Conservation (phyloP, 192 early-diverging fungal genomes). For the Fimicolochytrium jonesii region DNA sequence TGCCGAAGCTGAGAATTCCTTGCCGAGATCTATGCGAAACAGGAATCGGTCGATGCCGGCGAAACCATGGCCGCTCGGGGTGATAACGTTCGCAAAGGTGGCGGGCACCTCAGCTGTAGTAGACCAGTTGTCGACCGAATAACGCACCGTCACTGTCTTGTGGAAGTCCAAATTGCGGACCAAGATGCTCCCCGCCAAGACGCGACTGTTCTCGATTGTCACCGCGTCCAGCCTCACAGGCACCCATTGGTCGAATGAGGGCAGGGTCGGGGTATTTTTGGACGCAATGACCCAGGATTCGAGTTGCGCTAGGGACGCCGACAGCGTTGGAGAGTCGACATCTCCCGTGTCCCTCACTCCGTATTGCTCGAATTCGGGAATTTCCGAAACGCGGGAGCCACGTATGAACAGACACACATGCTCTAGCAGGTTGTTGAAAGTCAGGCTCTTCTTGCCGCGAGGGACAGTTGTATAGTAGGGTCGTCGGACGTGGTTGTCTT, state of each 20-base stretch:
- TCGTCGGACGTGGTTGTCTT: not conserved
- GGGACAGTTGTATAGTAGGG: not conserved
- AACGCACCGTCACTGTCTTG: slow-evolving; percentile 75
- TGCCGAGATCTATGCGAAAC: slow-evolving; percentile 60
- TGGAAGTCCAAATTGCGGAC: slow-evolving; percentile 85
- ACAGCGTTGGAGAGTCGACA: slow-evolving; percentile 11
- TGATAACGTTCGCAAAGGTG: slow-evolving; percentile 54
- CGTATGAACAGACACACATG: slow-evolving; percentile 20
- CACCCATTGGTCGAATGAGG: slow-evolving; percentile 37
- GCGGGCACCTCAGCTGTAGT: slow-evolving; percentile 64
- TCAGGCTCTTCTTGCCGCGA: slow-evolving; percentile 11
- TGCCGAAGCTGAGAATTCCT: slow-evolving; percentile 2
- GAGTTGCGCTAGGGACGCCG: slow-evolving; percentile 6
- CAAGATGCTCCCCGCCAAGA: slow-evolving; percentile 61
- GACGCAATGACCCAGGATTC: slow-evolving; percentile 18
- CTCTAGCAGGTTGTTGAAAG: slow-evolving; percentile 21
- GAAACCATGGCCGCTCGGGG: slow-evolving; percentile 25
- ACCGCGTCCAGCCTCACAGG: slow-evolving; percentile 60
- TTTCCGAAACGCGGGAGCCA: slow-evolving; percentile 2
- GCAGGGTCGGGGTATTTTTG: slow-evolving; percentile 28
- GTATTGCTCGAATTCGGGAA: slow-evolving; percentile 16
- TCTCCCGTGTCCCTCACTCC: slow-evolving; percentile 26
- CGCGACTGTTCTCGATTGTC: slow-evolving; percentile 44
- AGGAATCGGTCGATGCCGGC: slow-evolving; percentile 66
- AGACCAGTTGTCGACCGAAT: slow-evolving; percentile 80